These are phyloP conservation scores for Drechslerella coelobrocha DNA, from an alignment of 2,329 filamentous ascomycete species.

Conservation along the genomic window DNA sequence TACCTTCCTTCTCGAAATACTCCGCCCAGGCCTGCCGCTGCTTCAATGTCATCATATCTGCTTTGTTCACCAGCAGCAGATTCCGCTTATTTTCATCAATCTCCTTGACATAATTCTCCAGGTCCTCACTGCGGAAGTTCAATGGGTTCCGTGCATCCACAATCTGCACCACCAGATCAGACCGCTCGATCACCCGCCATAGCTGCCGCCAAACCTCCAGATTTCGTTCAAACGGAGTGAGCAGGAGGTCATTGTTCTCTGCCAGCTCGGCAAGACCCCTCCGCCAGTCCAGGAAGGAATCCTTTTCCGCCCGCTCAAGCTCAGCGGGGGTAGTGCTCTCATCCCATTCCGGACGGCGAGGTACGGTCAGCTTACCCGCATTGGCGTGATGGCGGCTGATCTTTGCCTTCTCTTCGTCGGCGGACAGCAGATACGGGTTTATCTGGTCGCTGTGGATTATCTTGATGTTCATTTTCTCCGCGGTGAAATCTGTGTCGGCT, in stretches of 20 bases:
- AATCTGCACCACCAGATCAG: conserved; percentile 95
- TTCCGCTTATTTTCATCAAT: conserved; percentile 89
- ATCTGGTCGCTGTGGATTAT: conserved; percentile 96
- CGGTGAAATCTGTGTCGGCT: conserved; percentile 97
- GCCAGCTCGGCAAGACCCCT: conserved; percentile 89
- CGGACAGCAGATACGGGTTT: conserved; percentile 90
- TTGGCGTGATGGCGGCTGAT: conserved; percentile 84
- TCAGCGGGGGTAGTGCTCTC: conserved; percentile 80
- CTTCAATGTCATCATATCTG: conserved; percentile 93
- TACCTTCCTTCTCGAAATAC: conserved; percentile 79
- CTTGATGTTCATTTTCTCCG: conserved; percentile 96
- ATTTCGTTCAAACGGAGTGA: conserved; percentile 98
- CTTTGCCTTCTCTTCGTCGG: conserved; percentile 78
- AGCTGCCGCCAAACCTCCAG: conserved; percentile 96
- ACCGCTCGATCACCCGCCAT: conserved; percentile 97
- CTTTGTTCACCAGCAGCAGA: conserved; percentile 93
- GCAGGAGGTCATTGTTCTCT: conserved; percentile 89
- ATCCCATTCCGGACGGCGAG: conserved; percentile 88
- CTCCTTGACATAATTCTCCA: conserved; percentile 93
- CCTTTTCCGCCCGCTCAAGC: conserved; percentile 78
- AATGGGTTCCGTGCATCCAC: conserved; percentile 95
- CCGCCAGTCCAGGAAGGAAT: conserved; percentile 84
- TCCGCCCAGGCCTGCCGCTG: conserved; percentile 85
- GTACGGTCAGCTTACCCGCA: conserved; percentile 80
- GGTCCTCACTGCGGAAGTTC: conserved; percentile 89